Conservation (phyloP, 495 filamentous ascomycete species). For the Aspergillus nanangensis region DNA sequence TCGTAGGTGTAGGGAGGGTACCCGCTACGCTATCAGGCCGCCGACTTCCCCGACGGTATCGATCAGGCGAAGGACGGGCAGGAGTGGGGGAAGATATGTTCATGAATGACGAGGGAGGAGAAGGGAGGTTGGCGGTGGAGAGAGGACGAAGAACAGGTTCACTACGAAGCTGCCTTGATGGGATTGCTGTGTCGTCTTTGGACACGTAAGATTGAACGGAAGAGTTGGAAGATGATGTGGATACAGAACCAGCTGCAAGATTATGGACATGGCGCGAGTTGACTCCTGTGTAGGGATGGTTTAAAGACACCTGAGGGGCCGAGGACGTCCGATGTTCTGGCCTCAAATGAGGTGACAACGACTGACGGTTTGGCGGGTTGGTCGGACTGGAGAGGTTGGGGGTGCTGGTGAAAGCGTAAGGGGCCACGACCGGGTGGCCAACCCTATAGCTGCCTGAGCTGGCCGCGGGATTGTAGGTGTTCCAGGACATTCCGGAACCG, state of each 20-base stretch:
- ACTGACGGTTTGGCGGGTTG: constrained; percentile 53
- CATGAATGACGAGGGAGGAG: constrained; percentile 33
- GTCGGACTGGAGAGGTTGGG: constrained; percentile 56
- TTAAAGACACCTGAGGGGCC: constrained; percentile 43
- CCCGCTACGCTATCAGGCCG: constrained; percentile 41
- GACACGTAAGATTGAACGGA: constrained; percentile 37
- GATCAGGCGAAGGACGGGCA: constrained; percentile 60
- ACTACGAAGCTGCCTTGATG: constrained; percentile 33
- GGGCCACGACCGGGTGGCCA: constrained; percentile 62
- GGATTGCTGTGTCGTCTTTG: constrained; percentile 45
- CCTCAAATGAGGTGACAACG: constrained; percentile 55
- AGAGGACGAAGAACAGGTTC: constrained; percentile 45
- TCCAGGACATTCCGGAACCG: constrained; percentile 56
- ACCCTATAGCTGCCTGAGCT: constrained; percentile 63
- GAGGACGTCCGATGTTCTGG: constrained; percentile 61
- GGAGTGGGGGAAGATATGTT: constrained; percentile 43
- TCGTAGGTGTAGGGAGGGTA: constrained; percentile 37
- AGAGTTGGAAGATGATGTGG: constrained; percentile 48
- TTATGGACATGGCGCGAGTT: constrained; percentile 50
- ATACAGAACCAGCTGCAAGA: constrained; percentile 58
- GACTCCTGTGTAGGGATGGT: constrained; percentile 32
- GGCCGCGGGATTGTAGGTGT: constrained; percentile 55
- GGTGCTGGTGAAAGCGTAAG: constrained; percentile 80
- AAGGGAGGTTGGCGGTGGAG: constrained; percentile 47
- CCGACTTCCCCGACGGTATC: constrained; percentile 58